A percentile compares a stretch with the other conserved stretches of the same genome.
phyloP scores from a whole-genome alignment of 1,284 basidiomycete species.

The Leccinum glutinopallens region DNA sequence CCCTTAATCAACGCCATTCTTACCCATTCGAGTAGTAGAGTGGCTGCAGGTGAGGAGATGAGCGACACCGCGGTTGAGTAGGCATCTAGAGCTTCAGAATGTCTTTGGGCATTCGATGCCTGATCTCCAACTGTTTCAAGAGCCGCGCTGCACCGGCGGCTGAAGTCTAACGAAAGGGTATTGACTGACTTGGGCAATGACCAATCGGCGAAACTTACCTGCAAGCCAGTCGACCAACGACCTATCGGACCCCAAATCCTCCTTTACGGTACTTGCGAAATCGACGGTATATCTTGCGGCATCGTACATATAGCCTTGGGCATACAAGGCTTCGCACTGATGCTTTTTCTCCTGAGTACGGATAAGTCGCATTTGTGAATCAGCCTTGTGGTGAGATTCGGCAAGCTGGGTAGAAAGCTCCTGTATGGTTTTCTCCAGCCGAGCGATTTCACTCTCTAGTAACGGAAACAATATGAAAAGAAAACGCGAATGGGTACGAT shows the following conservation, averaged over 20 bases:
- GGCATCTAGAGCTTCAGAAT: constrained; percentile 6
- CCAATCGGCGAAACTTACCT: constrained; percentile 1
- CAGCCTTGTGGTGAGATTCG: background rate
- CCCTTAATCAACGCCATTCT: background rate
- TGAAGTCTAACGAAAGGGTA: constrained; percentile 13
- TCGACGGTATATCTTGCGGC: constrained; percentile 5
- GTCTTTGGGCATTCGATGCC: background rate
- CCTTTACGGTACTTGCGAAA: background rate
- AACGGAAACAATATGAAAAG: background rate
- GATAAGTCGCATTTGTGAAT: constrained; percentile 6
- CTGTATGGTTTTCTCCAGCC: background rate
- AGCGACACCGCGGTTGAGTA: constrained; percentile 14
- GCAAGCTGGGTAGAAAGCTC: background rate
- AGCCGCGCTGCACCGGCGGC: background rate
- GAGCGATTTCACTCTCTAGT: constrained; percentile 2
- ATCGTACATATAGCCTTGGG: background rate
- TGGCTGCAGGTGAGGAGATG: background rate
- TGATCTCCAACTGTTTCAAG: constrained; percentile 14
- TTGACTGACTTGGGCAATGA: background rate
- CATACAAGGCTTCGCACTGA: constrained; percentile 12
- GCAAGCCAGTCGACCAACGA: constrained; percentile 8
- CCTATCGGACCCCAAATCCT: constrained; percentile 3
- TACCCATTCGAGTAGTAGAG: constrained; percentile 14
- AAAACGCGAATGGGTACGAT: background rate
- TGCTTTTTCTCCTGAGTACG: constrained; percentile 7